Evolutionary conservation across 768 basidiomycete species (phyloP).

Genomic region (Agaricus sinodeliciosus): DNA sequence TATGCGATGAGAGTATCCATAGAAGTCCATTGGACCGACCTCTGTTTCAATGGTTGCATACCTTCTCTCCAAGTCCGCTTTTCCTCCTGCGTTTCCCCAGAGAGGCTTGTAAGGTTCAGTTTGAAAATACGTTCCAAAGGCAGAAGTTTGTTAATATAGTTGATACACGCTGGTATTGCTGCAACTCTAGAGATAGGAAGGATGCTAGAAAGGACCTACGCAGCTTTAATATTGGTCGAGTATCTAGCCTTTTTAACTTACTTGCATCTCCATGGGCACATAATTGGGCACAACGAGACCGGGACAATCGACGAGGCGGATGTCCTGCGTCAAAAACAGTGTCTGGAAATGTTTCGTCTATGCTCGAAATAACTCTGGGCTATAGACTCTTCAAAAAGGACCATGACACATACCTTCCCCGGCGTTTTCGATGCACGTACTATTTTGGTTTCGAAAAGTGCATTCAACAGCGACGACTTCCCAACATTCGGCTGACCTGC

Average conservation of each 20-base stretch:
- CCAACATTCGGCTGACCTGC: constrained; percentile 93
- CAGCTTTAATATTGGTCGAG: not conserved
- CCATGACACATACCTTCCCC: constrained; percentile 58
- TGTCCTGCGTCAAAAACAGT: constrained; percentile 77
- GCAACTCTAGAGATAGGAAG: constrained; percentile 79
- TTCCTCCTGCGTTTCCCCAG: constrained; percentile 35
- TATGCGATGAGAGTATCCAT: constrained; percentile 79
- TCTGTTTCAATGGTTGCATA: constrained; percentile 21
- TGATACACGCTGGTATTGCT: constrained; percentile 79
- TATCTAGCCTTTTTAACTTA: constrained; percentile 15
- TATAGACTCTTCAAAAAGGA: not conserved
- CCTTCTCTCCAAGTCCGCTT: constrained; percentile 78
- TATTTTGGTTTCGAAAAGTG: constrained; percentile 71
- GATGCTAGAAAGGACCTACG: constrained; percentile 61
- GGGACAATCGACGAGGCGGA: constrained; percentile 92
- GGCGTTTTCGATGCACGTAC: constrained; percentile 84
- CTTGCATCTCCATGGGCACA: constrained; percentile 81
- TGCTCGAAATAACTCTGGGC: not conserved
- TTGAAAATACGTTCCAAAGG: constrained; percentile 71
- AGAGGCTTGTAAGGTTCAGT: constrained; percentile 45
- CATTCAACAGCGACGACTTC: constrained; percentile 89
- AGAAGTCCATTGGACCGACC: constrained; percentile 60
- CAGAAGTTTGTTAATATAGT: constrained; percentile 57
- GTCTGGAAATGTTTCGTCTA: constrained; percentile 97
- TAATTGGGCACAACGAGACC: constrained; percentile 88